Evolutionary conservation across 306 rosid species (phyloP), one percentile per base, ranked within the genome.

Genomic region (Castanea mollissima): DNA sequence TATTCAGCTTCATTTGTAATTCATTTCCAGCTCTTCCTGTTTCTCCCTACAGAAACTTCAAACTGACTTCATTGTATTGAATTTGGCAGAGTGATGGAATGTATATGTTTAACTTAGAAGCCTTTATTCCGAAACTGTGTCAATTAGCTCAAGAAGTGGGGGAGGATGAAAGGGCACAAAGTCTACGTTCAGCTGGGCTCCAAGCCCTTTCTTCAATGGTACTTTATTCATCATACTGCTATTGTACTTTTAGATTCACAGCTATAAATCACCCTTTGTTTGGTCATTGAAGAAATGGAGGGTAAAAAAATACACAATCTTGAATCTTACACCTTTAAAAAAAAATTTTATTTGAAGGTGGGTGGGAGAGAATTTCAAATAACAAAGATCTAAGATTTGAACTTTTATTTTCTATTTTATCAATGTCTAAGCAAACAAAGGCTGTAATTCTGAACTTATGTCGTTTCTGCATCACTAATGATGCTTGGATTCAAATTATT

Each of bases 181-280:
- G 14, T 63, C 86, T 82, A 58, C 89, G 93, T 79, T 79, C 94
- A 21, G 89, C 96, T 81, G 94, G 94, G 69, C 85, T 93, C 80
- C 93, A 87, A 86, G 85, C 90, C 78, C 99, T 96, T 72, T 89
- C 99, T 51, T 80, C 99, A 51, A 85, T 96, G 99, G 98, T 93
- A 93, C n/a, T 75, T 74, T 60, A 77, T 84, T 80, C 57, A 60
- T 69, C 41, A 76, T 80, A 65, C 75, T 56, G 79, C 69, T 35
- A 23, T 71, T 77, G 19, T 67, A 49, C 54, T 12, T 49, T 49
- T 49, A 49, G 15, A 11, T 1, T 10, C 54, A 49, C 1, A 1
- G 54, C 15, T 49, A 49, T 49, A 49, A 49, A 49, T 49, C 54
- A 12, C 54, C 54, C 54, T 3, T 49, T 49, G 54, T 20, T 79